phyloP scores from a whole-genome alignment of 257 asterid species.

The Solanum habrochaites region DNA sequence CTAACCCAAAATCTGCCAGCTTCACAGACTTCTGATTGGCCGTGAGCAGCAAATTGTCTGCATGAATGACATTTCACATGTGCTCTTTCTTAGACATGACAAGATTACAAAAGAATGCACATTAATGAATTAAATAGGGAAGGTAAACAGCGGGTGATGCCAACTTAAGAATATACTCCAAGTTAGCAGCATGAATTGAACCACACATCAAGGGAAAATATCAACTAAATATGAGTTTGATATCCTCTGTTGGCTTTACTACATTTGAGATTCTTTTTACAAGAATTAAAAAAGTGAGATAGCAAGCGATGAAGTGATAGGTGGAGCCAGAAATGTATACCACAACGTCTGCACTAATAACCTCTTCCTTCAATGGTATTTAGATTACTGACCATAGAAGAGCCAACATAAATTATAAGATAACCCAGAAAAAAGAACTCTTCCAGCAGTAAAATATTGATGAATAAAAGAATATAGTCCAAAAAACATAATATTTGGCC shows the following conservation, averaged over 20 bases:
- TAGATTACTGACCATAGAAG: not conserved
- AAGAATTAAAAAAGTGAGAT: not conserved
- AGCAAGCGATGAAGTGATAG: not conserved
- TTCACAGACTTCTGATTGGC: conserved; percentile 82
- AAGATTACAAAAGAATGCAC: not conserved
- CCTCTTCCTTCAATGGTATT: not conserved
- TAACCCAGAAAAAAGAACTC: not conserved
- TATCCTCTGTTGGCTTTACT: not conserved
- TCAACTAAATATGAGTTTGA: not conserved
- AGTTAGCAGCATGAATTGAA: not conserved
- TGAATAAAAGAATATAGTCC: not conserved
- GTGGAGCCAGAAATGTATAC: not conserved
- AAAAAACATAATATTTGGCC: not conserved
- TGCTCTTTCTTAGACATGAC: conserved; percentile 14
- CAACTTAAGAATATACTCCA: not conserved
- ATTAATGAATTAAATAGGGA: not conserved
- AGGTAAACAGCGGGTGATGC: not conserved
- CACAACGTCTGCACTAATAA: not conserved
- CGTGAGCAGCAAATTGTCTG: conserved; percentile 96
- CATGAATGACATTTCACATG: conserved; percentile 15
- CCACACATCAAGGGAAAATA: not conserved
- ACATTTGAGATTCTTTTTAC: not conserved
- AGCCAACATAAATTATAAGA: not conserved
- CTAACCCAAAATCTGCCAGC: conserved; percentile 98
- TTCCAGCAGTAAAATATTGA: not conserved